Conservation (phyloP, 75 land plant genomes). For the Selaginella moellendorffii region DNA sequence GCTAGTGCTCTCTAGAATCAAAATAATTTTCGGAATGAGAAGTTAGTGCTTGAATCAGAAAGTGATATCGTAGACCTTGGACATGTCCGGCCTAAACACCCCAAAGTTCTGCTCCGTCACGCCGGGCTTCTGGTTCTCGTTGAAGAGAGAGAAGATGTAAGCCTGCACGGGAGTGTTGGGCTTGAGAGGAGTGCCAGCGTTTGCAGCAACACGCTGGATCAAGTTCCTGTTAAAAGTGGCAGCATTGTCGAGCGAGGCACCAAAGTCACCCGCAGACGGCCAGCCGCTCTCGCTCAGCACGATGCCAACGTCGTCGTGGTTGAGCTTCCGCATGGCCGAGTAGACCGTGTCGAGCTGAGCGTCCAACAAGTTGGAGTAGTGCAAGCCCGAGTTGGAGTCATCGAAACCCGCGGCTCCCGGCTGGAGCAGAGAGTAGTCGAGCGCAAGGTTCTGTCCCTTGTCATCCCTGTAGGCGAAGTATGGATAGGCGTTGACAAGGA, state of each 20-base stretch:
- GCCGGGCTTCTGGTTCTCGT: neutral
- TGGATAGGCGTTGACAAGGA: constrained; percentile 2
- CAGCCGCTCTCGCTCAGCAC: constrained; percentile 1
- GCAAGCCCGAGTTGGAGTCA: neutral
- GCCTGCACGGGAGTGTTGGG: neutral
- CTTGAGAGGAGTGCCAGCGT: neutral
- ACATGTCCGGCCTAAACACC: neutral
- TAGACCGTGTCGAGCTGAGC: constrained; percentile 3
- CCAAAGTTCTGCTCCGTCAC: constrained; percentile 1
- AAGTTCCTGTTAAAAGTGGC: neutral
- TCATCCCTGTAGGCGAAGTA: constrained; percentile 9
- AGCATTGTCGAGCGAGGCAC: neutral
- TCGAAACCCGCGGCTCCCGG: neutral
- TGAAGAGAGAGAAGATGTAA: neutral
- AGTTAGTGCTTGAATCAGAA: too few species aligned
- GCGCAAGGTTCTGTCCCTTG: neutral
- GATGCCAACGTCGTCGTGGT: neutral
- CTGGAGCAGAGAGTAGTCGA: neutral
- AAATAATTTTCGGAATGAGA: too few species aligned
- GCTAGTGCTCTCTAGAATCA: too few species aligned
- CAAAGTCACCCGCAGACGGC: constrained; percentile 2
- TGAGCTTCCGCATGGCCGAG: neutral
- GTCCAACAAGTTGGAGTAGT: neutral
- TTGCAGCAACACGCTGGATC: neutral
- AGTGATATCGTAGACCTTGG: neutral